Evolutionary conservation across 2,329 filamentous ascomycete species (phyloP).

Genomic region (Aspergillus bombycis): DNA sequence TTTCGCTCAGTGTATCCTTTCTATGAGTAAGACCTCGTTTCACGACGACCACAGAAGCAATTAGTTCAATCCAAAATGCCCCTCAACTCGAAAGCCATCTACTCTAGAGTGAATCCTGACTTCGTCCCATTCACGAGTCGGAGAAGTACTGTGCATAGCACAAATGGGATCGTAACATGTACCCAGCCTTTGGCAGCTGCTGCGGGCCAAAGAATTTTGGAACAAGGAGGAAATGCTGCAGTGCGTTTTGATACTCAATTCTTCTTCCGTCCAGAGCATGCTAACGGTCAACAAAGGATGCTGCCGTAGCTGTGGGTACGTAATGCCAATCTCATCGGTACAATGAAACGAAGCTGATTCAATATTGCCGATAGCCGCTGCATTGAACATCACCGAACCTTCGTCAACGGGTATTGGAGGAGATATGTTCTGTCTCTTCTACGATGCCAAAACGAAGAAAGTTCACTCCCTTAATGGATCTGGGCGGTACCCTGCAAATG

Average conservation of each 20-base stretch:
- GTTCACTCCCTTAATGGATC: slow-evolving; percentile 90
- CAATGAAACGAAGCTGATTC: slow-evolving; percentile 12
- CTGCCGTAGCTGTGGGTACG: slow-evolving; percentile 87
- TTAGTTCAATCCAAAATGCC: slow-evolving; percentile 41
- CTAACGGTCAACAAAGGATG: slow-evolving; percentile 64
- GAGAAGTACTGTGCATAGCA: slow-evolving; percentile 90
- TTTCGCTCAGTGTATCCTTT: background rate
- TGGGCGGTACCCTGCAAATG: slow-evolving; percentile 74
- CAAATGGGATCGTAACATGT: slow-evolving; percentile 86
- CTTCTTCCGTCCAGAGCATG: background rate
- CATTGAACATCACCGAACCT: slow-evolving; percentile 90
- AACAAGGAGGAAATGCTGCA: slow-evolving; percentile 88
- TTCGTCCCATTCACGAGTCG: slow-evolving; percentile 62
- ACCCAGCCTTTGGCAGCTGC: slow-evolving; percentile 87
- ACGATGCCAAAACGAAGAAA: slow-evolving; percentile 78
- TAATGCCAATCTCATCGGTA: slow-evolving; percentile 15
- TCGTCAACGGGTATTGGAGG: slow-evolving; percentile 92
- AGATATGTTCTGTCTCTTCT: slow-evolving; percentile 96
- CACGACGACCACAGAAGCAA: background rate
- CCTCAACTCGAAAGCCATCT: slow-evolving; percentile 54
- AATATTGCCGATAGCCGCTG: slow-evolving; percentile 66
- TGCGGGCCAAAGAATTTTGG: slow-evolving; percentile 83
- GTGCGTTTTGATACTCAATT: slow-evolving; percentile 56
- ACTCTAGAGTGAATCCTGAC: slow-evolving; percentile 51
- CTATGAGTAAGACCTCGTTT: background rate